Base-by-base conservation (phyloP, 2,329 filamentous ascomycete genomes). In the Raffaelea deltoideospora region DNA sequence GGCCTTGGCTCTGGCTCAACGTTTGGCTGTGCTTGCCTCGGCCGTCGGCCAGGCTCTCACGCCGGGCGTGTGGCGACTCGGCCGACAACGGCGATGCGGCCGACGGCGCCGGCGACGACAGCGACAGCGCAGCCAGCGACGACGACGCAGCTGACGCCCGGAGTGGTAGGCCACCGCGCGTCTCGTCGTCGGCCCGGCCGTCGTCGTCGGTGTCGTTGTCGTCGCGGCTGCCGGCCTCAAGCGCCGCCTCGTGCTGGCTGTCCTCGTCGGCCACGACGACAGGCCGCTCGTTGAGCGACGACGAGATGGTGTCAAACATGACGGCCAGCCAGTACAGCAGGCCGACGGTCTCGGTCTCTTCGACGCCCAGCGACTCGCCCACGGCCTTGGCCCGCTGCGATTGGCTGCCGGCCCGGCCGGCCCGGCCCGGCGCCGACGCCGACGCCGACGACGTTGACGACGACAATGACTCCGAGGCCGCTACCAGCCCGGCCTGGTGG, bases 291-390 rank as follows among this genome's bases (percentile, higher is more conserved):
- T 65, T 59, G 57, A 74, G 68, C 1, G 67, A 66, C 0, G 69
- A 61, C 0, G 65, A 69, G 9, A 72, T 50, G 0, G 69, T 73
- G 45, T 74, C 69, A 33, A 71, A 67, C 69, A 74, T 74, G 32
- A 72, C 55, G 0, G 64, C 65, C 14, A 75, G 53, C 70, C 70
- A 75, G 45, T 67, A 73, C 3, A 74, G 46, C 10, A 74, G 51
- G 11, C 65, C 59, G 20, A 74, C 55, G 0, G 70, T 72, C 10
- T 59, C 48, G 7, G 50, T 48, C 5, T 60, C 53, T 19, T 47
- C 43, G 4, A 31, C 11, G 29, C 22, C 22, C 6, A 26, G 21
- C 11, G n/a, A 5, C 9, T 5, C 10, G n/a, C n/a, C n/a, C n/a
- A n/a, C n/a, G n/a, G n/a, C n/a, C n/a, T n/a, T n/a, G n/a, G n/a